phyloP scores from a whole-genome alignment of 352 stramenopile genomes.

The Phytophthora capsici region DNA sequence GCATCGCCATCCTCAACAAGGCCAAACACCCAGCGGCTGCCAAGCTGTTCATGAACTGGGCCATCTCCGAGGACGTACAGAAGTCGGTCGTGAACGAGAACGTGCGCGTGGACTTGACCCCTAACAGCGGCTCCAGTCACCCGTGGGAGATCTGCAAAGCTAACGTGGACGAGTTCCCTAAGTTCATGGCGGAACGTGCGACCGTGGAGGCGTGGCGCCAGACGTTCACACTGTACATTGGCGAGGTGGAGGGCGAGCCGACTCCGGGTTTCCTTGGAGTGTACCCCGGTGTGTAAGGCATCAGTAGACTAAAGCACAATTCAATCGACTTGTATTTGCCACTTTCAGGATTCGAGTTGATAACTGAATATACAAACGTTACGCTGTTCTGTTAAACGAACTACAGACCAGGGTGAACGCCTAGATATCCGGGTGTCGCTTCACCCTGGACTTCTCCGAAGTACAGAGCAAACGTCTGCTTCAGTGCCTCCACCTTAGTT shows the following conservation, averaged over 20 bases:
- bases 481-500: constrained; percentile 43
- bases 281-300: constrained; percentile 40
- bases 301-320: no score
- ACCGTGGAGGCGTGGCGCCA: constrained; percentile 41
- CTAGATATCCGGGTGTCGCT: constrained; percentile 42
- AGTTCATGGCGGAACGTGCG: constrained; percentile 60
- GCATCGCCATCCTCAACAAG: constrained; percentile 57
- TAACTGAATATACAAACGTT: no score
- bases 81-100: constrained; percentile 24
- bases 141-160: constrained; percentile 42
- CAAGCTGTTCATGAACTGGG: constrained; percentile 69
- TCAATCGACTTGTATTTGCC: neutral
- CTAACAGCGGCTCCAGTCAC: constrained; percentile 6
- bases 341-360: no score
- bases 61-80: constrained; percentile 46
- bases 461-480: constrained; percentile 57
- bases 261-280: constrained; percentile 47
- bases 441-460: constrained; percentile 58
- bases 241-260: constrained; percentile 51
- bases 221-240: constrained; percentile 63
- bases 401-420: constrained; percentile 45
- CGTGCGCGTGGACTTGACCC: constrained; percentile 48
- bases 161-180: constrained; percentile 35
- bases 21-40: constrained; percentile 50
- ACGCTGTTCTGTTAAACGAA: neutral